A percentile compares a stretch with the other conserved stretches of the same genome.
Conservation (phyloP, 1,284 basidiomycete species). For the Chiua sp. region DNA sequence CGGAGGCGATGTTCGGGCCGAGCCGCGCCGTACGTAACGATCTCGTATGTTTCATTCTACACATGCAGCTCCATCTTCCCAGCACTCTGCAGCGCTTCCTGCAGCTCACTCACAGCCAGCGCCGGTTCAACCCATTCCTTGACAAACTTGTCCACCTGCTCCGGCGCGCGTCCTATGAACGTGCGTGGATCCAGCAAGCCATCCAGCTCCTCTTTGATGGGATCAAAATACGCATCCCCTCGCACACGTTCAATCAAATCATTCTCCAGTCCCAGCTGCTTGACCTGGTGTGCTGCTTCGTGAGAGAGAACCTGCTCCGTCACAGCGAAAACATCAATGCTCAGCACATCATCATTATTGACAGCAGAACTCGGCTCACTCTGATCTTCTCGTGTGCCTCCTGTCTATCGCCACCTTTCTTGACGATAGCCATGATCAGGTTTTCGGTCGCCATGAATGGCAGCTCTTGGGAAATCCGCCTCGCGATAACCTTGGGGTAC, state of each 20-base stretch:
- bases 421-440: conserved; percentile 99
- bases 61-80: conserved; percentile 58
- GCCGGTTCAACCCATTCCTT: conserved; percentile 92
- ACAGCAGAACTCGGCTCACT: conserved; percentile 48
- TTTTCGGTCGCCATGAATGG: conserved; percentile 99
- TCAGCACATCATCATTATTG: conserved; percentile 22
- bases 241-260: conserved; percentile 92
- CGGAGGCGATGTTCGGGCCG: conserved; percentile 28
- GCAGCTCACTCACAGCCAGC: conserved; percentile 68
- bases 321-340: conserved; percentile 19
- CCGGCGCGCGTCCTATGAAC: conserved; percentile 90
- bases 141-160: conserved; percentile 93
- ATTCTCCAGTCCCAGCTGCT: conserved; percentile 94
- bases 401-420: conserved; percentile 94
- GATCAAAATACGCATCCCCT: conserved; percentile 65
- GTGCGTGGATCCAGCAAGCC: conserved; percentile 78
- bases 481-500: conserved; percentile 94
- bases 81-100: conserved; percentile 58
- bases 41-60: conserved; percentile 23
- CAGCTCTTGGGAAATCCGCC: conserved; percentile 92
- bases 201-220: conserved; percentile 71
- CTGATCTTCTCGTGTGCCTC: conserved; percentile 97
- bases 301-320: conserved; percentile 82
- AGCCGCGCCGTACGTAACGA: conserved; percentile 1
- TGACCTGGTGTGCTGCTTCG: conserved; percentile 94